A percentile compares a stretch with the other conserved stretches of the same genome.
These are phyloP conservation scores for Tulasnella sp. DNA, from an alignment of 768 basidiomycete species.

Conservation along the genomic window DNA sequence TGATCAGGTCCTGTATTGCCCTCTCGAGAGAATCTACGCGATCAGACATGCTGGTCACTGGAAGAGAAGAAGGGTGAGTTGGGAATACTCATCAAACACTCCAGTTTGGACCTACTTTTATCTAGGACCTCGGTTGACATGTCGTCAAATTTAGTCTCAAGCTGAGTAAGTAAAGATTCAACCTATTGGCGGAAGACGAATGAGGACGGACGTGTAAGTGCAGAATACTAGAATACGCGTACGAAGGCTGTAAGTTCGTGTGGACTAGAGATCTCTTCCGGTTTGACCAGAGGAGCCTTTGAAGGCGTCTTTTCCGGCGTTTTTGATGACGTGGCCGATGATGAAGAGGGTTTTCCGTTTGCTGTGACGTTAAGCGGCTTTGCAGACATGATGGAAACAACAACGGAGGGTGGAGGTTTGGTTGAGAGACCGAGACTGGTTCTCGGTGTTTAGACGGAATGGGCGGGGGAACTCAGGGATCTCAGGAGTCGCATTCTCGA, in stretches of 20 bases:
- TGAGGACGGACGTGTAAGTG: conserved; percentile 14
- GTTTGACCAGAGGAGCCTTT: conserved; percentile 32
- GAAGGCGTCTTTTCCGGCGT: background rate
- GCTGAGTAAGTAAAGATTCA: conserved; percentile 78
- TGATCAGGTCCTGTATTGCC: conserved; percentile 90
- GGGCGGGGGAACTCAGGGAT: conserved; percentile 8
- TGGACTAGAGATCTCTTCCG: conserved; percentile 79
- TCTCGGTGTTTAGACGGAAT: background rate
- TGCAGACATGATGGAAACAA: conserved; percentile 18
- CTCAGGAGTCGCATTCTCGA: conserved; percentile 8
- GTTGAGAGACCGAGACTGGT: background rate
- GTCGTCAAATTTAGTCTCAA: conserved; percentile 88
- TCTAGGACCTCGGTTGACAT: conserved; percentile 89
- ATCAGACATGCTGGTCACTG: conserved; percentile 91
- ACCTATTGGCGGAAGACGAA: conserved; percentile 51
- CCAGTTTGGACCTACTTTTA: conserved; percentile 52
- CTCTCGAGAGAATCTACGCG: conserved; percentile 86
- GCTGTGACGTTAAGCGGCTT: conserved; percentile 25
- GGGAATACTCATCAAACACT: conserved; percentile 31
- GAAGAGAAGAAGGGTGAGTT: conserved; percentile 25
- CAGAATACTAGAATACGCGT: conserved; percentile 39
- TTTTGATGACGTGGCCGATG: background rate
- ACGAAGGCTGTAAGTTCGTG: conserved; percentile 95
- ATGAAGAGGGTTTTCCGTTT: conserved; percentile 21
- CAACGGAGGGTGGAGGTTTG: conserved; percentile 2